Percentiles rank a stretch among this genome's conserved stretches.
Conservation (phyloP, 2,329 filamentous ascomycete genomes). For the Neopestalotiopsis sp. region DNA sequence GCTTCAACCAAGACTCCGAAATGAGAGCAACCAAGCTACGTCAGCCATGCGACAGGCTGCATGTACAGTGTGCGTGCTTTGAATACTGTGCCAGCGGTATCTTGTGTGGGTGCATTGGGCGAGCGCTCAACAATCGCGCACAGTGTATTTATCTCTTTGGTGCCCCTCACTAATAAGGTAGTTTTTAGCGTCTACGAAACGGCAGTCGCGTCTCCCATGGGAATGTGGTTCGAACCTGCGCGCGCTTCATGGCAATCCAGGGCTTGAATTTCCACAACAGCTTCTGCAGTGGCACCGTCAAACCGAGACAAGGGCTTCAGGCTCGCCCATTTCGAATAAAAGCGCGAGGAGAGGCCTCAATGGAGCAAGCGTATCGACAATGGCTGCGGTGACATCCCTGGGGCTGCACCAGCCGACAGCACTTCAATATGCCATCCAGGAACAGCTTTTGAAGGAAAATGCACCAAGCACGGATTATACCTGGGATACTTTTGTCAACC, state of each 20-base stretch:
- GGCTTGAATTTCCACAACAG: background rate
- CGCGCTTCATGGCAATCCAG: background rate
- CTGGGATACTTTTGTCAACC: conserved; percentile 69
- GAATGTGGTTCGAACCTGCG: background rate
- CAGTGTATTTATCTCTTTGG: background rate
- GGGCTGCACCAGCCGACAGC: conserved; percentile 89
- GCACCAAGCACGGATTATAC: conserved; percentile 70
- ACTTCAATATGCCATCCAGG: conserved; percentile 80
- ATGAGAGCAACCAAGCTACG: conserved; percentile 8
- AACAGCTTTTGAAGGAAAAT: conserved; percentile 75
- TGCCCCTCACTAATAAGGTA: conserved; percentile 9
- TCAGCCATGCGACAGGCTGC: background rate
- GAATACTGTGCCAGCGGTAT: background rate
- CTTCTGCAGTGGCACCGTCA: background rate
- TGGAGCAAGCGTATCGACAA: conserved; percentile 43
- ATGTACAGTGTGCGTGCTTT: background rate
- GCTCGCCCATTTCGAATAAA: too few species aligned
- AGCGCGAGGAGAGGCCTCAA: conserved; percentile 10
- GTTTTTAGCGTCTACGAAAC: background rate
- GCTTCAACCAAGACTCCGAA: conserved; percentile 8
- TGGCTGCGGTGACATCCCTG: conserved; percentile 91
- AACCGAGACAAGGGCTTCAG: background rate
- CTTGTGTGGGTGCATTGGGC: background rate
- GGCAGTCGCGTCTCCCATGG: conserved; percentile 8
- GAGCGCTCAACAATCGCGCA: background rate